Percentiles rank a stretch among this genome's conserved stretches.
phyloP scores from a whole-genome alignment of 306 rosid genomes.

The Acacia crassicarpa region DNA sequence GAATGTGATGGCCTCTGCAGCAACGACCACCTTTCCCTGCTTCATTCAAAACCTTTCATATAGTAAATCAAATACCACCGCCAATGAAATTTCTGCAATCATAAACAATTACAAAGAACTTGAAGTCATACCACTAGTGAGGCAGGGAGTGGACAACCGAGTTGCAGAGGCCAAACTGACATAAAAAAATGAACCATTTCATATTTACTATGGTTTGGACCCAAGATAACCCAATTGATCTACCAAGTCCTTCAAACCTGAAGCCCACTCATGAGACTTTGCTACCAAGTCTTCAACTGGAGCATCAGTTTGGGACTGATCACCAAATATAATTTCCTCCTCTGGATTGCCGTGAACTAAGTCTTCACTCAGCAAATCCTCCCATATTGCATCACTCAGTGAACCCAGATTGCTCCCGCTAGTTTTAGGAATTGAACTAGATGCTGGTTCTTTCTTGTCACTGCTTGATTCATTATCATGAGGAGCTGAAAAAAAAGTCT shows the following conservation, averaged over 20 bases:
- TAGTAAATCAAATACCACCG: constrained; percentile 35
- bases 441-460: constrained; percentile 36
- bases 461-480: constrained; percentile 54
- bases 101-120: neutral
- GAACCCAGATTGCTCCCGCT: constrained; percentile 36
- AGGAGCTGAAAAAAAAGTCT: constrained; percentile 45
- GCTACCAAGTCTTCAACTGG: constrained; percentile 56
- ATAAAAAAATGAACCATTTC: neutral
- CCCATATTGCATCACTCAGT: constrained; percentile 51
- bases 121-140: constrained; percentile 32
- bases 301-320: constrained; percentile 50
- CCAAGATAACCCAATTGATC: constrained; percentile 75
- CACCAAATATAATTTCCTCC: constrained; percentile 48
- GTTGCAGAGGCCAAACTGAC: constrained; percentile 37
- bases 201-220: constrained; percentile 30
- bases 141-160: neutral
- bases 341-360: constrained; percentile 50
- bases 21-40: constrained; percentile 54
- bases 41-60: constrained; percentile 44
- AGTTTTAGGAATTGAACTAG: constrained; percentile 28
- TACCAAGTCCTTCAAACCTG: constrained; percentile 64
- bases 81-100: neutral
- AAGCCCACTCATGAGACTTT: constrained; percentile 56
- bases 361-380: constrained; percentile 62
- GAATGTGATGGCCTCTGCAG: constrained; percentile 41